A percentile compares a stretch with the other conserved stretches of the same genome.
phyloP scores from a whole-genome alignment of 2,329 filamentous ascomycete genomes.

The Fusarium albidum region DNA sequence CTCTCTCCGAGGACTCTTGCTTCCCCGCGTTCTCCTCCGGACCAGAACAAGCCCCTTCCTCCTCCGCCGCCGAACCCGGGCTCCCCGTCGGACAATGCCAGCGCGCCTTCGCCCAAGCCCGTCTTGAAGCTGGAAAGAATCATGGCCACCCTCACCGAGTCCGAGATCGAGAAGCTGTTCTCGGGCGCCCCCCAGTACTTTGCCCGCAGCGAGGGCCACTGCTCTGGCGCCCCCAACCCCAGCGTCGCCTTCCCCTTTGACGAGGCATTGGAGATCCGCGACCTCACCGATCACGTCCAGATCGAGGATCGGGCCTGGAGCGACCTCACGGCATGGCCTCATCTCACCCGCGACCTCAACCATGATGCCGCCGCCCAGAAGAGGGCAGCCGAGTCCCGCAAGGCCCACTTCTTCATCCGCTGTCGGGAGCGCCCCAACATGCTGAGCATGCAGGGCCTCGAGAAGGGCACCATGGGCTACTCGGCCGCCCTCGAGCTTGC shows the following conservation, averaged over 20 bases:
- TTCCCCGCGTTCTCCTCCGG: slow-evolving; percentile 51
- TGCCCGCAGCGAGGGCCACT: slow-evolving; percentile 66
- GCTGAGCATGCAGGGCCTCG: slow-evolving; percentile 75
- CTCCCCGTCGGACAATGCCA: slow-evolving; percentile 41
- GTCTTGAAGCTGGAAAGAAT: slow-evolving; percentile 63
- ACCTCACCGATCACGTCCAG: slow-evolving; percentile 70
- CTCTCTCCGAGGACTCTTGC: slow-evolving; percentile 34
- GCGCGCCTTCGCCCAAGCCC: slow-evolving; percentile 48
- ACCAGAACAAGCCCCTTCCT: slow-evolving; percentile 66
- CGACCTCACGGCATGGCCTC: slow-evolving; percentile 69
- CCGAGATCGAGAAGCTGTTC: slow-evolving; percentile 74
- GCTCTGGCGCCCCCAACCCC: slow-evolving; percentile 67
- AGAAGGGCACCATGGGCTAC: slow-evolving; percentile 76
- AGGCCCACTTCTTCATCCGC: slow-evolving; percentile 66
- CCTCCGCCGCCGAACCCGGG: slow-evolving; percentile 57
- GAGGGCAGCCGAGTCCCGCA: slow-evolving; percentile 53
- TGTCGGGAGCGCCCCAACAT: slow-evolving; percentile 73
- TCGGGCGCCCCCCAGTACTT: slow-evolving; percentile 80
- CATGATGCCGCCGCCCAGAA: slow-evolving; percentile 54
- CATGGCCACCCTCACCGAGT: slow-evolving; percentile 66
- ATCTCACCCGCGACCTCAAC: slow-evolving; percentile 62
- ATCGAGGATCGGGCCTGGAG: slow-evolving; percentile 71
- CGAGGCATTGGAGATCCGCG: slow-evolving; percentile 65
- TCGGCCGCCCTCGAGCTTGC: slow-evolving; percentile 72
- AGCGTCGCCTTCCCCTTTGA: slow-evolving; percentile 75